Evolutionary conservation across 495 filamentous ascomycete species (phyloP), one percentile per base, ranked within the genome.

Genomic region (Pyrenula aspistea): DNA sequence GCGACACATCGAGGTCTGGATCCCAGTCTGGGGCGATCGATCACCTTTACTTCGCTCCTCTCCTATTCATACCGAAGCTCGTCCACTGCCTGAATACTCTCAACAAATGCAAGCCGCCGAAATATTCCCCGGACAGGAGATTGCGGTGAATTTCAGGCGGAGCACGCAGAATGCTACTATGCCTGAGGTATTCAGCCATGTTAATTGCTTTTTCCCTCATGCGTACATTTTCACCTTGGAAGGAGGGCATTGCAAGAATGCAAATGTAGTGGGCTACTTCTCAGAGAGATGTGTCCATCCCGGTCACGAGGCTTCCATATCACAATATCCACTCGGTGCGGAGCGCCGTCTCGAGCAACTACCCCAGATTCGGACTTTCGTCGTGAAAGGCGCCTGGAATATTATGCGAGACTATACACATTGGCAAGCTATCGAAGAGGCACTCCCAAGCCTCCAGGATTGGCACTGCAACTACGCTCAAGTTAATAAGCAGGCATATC

Each of bases 321-420:
- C 70, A 51, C 82, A 86, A 58, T 83, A 80, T 55, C 59, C 60
- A 22, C 61, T 58, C 51, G 60, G 62, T 52, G 64, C 64, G 48
- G 57, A 25, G 62, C 68, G 68, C 59, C 67, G 53, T 56, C 62
- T 84, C 8, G 63, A 71, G 1, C 50, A 56, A n/a, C 65, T 77
- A 2, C 72, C 74, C 2, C 64, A 72, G 12, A 73, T 83, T 23
- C 72, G 74, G 54, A 86, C 83, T 0, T 75, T 89, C 36, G 78
- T 88, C 53, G 80, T 84, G 69, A 85, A 84, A 61, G 84, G 85
- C 2, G 80, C 86, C 55, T 89, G 86, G 86, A 89, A 88, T 60
- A 75, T 89, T 25, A 83, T 88, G 63, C 76, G 85, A 52, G 71
- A 79, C n/a, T 65, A 76, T 12, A 72, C 76, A n/a, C 82, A 87